phyloP scores from a whole-genome alignment of 2,329 filamentous ascomycete genomes.

The Paramyrothecium roridum region DNA sequence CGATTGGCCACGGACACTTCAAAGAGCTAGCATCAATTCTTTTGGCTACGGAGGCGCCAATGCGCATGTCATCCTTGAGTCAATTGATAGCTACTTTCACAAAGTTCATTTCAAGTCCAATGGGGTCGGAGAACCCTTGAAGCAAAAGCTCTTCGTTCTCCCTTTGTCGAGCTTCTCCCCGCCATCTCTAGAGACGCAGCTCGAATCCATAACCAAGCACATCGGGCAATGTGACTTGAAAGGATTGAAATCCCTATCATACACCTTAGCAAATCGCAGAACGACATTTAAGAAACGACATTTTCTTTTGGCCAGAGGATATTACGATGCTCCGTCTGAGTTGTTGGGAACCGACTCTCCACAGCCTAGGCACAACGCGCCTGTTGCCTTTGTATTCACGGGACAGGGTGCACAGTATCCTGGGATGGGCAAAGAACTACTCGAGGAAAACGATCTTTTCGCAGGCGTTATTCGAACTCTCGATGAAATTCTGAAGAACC shows the following conservation, averaged over 20 bases:
- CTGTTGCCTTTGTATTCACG: constrained; percentile 15
- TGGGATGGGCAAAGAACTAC: constrained; percentile 11
- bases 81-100: background rate
- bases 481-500: constrained; percentile 2
- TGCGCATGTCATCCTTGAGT: constrained; percentile 36
- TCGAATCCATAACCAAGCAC: background rate
- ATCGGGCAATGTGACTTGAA: background rate
- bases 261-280: background rate
- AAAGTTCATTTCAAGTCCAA: background rate
- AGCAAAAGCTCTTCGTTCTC: background rate
- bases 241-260: background rate
- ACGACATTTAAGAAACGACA: background rate
- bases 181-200: background rate
- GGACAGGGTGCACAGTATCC: constrained; percentile 20
- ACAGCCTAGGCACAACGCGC: background rate
- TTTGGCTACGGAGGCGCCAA: constrained; percentile 45
- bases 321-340: background rate
- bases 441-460: constrained; percentile 7
- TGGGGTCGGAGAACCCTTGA: background rate
- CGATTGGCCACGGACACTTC: constrained; percentile 17
- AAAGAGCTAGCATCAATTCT: constrained; percentile 24
- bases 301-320: background rate
- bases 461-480: constrained; percentile 6
- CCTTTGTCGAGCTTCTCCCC: background rate
- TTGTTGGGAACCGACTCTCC: background rate